Base-by-base conservation (phyloP, 495 filamentous ascomycete genomes). In the Pseudomonodictys pantanalensis region DNA sequence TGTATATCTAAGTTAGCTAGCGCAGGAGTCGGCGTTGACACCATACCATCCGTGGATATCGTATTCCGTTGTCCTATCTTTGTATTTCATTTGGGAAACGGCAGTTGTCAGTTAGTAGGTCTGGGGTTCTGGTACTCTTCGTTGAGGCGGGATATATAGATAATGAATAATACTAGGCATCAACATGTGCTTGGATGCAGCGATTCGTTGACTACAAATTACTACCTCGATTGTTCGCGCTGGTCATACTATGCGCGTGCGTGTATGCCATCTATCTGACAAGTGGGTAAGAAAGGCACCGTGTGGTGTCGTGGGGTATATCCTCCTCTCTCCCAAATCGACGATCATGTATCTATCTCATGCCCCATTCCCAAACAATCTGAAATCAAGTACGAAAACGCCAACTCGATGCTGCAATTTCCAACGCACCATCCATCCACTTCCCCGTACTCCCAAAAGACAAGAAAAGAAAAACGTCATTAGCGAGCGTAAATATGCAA, bases 201-300 rank as follows among this genome's bases (percentile, higher is more conserved):
- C 51, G 76, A 69, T 75, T 78, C 53, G 75, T 78, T 33, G 47
- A 66, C 8, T 49, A 71, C 12, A 57, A 56, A 41, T 41, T 28
- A 66, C 57, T 2, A 68, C 71, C 10, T 67, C 63, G 4, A 76
- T 77, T 42, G 59, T 67, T 10, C n/a, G 64, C 69, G 18, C 43
- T 78, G 12, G 76, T 75, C 26, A 74, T 80, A 71, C 58, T 52
- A 60, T 23, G 66, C 72, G 18, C 24, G 58, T n/a, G 62, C 62
- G 6, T 66, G 72, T 10, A 75, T 75, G 2, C 33, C 15, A 15
- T 41, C 15, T 41, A 4, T 41, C 38, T n/a, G n/a, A n/a, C n/a
- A n/a, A n/a, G n/a, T n/a, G n/a, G n/a, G n/a, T n/a, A n/a, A n/a
- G n/a, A n/a, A n/a, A n/a, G n/a, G n/a, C n/a, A n/a, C n/a, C n/a